phyloP scores from a whole-genome alignment of 2,329 filamentous ascomycete genomes.

The Aspergillus versicolor region DNA sequence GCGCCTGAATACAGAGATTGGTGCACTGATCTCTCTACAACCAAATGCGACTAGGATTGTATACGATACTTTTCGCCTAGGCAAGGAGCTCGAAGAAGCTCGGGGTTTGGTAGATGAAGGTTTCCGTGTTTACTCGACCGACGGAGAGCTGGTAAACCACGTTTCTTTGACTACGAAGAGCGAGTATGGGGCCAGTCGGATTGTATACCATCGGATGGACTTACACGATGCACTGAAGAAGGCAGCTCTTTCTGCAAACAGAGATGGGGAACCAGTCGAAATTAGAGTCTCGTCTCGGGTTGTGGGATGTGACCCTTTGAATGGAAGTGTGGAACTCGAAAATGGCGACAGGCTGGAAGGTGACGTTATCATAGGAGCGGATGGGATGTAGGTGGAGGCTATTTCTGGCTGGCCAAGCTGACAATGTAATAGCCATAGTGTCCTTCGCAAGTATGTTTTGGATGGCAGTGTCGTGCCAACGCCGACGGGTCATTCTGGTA shows the following conservation, averaged over 20 bases:
- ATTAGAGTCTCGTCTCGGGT: neutral
- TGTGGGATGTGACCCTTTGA: neutral
- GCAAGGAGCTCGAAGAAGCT: neutral
- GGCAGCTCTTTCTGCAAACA: neutral
- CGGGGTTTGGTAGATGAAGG: conserved; percentile 22
- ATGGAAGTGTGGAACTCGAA: conserved; percentile 11
- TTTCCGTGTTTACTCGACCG: conserved; percentile 25
- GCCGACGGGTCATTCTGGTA: conserved; percentile 9
- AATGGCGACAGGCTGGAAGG: conserved; percentile 16
- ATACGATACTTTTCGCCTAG: conserved; percentile 2
- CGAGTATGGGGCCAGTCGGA: conserved; percentile 21
- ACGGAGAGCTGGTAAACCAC: conserved; percentile 18
- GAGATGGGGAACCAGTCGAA: neutral
- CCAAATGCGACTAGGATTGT: conserved; percentile 35
- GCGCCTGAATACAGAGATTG: conserved; percentile 39
- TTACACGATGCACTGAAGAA: conserved; percentile 24
- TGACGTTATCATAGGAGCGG: conserved; percentile 30
- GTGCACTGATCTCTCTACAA: conserved; percentile 49
- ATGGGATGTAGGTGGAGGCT: conserved; percentile 23
- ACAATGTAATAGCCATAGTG: neutral
- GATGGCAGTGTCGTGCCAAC: neutral
- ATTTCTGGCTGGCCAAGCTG: neutral
- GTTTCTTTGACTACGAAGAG: conserved; percentile 18
- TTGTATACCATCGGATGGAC: conserved; percentile 25
- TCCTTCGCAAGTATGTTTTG: conserved; percentile 1